Base-by-base conservation (phyloP, 2,329 filamentous ascomycete species). In the Pyrenophora seminiperda region DNA sequence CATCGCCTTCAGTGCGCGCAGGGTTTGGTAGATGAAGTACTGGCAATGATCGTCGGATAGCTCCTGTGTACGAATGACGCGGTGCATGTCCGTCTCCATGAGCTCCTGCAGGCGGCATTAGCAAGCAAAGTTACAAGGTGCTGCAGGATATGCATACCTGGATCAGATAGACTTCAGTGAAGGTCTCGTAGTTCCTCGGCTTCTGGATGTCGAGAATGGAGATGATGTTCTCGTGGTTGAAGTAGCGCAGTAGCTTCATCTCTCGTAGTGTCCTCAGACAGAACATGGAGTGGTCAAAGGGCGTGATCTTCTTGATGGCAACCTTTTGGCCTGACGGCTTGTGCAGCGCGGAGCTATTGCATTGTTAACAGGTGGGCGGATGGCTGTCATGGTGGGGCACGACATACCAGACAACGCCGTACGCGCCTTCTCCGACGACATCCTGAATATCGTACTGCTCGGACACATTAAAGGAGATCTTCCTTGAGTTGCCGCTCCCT, bases 181-280 rank as follows among this genome's bases (percentile, higher is more conserved):
- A 99, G 43, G 86, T 88, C 72, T 97, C 93, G 71, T 95, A 97
- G 79, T 89, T 96, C 68, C 93, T 85, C 33, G 94, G 94, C 79
- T 97, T 96, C 78, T 99, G 94, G 65, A 99, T 99, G 74, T 99
- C 94, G 63, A 99, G 86, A 66, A 99, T 99, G 43, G 92, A 97
- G 73, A 99, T 99, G 79, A 99, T 97, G 77, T 99, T 99, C 78
- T 99, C 94, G 74, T 99, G 94, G 79, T 97, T 99, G 81, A 99
- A 99, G 78, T 99, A 97, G 68, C 94, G 85, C 68, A 99, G 80
- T 50, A 99, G 83, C 84, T 99, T 99, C 94, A 99, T 99, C 79
- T 99, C 94, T 75, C 94, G 91, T 61, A 99, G 81, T 1, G 94
- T 99, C 74, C 94, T 84, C 68, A 99, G 79, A 75, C 93, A 97